Base-by-base conservation (phyloP, 495 filamentous ascomycete genomes). In the Acidiella bohemica region DNA sequence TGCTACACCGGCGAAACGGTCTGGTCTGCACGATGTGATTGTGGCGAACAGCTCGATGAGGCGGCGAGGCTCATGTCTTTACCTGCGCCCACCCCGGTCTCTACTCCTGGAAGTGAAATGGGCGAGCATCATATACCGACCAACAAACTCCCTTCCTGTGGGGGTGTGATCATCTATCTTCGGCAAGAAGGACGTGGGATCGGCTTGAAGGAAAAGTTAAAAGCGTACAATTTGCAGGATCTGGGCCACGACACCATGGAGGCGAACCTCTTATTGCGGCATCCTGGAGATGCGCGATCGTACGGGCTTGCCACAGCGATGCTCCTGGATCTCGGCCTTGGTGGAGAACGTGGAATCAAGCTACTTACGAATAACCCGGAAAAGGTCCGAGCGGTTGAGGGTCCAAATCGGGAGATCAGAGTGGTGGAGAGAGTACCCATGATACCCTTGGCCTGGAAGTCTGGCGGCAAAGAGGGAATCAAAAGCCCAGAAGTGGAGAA, bases 1-100 rank as follows among this genome's bases (percentile, higher is more conserved):
- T 99, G 90, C 66, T 99, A 99, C 59, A 99, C 90, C 0, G 90
- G 90, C 11, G 90, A 99, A 65, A 96, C 88, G 0, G 88, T 88
- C 0, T 96, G 90, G 90, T 93, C 84, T 1, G 88, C 92, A 18
- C 75, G 90, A 4, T 99, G 90, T 59, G 90, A 99, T 60, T 99
- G 90, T 57, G 90, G 90, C 20, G 92, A 96, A 60, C 90, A 99
- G 58, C 67, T 99, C 2, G 90, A 99, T 54, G 90, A 99, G 63
- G 90, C 92, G 2, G 90, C 88, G 2, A 68, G 90, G 12, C 62
- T 96, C 6, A 96, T 99, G 90, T 83, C 84, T 5, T 62, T 93
- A n/a, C 71, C 72, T 3, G 58, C 63, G 19, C 39, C 46, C 10
- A 43, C 47, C 4, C 46, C 46, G 9, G 32, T 32, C n/a, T 36